These are phyloP conservation scores for Dovyalis caffra DNA, from an alignment of 345 rosid species.

Conservation along the genomic window DNA sequence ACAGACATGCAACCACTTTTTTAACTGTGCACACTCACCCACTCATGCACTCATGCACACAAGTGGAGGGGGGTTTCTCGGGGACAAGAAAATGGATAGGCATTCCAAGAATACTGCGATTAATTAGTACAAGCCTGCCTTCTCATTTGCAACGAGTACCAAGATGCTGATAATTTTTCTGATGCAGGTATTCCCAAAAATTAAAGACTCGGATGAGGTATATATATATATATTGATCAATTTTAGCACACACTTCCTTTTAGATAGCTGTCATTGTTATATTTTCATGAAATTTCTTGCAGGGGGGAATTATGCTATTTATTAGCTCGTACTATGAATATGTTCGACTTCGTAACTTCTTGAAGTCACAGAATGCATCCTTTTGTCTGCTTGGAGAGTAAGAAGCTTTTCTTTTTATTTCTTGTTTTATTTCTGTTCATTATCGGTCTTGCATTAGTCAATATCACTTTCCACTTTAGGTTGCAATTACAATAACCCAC, in stretches of 20 bases:
- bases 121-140: neutral
- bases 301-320: conserved; percentile 93
- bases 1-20: too few relatives aligned
- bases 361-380: conserved; percentile 85
- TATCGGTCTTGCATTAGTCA: conserved; percentile 4
- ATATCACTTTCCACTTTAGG: neutral
- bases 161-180: conserved; percentile 25
- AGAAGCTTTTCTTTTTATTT: conserved; percentile 28
- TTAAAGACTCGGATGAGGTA: conserved; percentile 87
- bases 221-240: conserved; percentile 24
- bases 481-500: conserved; percentile 8
- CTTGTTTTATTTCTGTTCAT: neutral
- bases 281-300: neutral
- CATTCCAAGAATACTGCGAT: neutral
- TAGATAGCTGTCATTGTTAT: neutral
- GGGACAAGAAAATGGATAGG: too few relatives aligned
- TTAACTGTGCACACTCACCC: too few relatives aligned
- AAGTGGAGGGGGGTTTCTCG: neutral
- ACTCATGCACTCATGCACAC: too few relatives aligned
- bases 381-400: conserved; percentile 90
- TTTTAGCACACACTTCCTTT: neutral
- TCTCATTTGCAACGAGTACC: conserved; percentile 1
- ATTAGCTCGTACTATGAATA: conserved; percentile 82
- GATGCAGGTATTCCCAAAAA: conserved; percentile 87
- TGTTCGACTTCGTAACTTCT: conserved; percentile 74